Evolutionary conservation across 805 yeast species (phyloP).

Genomic region (Kodamaea neixiangensis): DNA sequence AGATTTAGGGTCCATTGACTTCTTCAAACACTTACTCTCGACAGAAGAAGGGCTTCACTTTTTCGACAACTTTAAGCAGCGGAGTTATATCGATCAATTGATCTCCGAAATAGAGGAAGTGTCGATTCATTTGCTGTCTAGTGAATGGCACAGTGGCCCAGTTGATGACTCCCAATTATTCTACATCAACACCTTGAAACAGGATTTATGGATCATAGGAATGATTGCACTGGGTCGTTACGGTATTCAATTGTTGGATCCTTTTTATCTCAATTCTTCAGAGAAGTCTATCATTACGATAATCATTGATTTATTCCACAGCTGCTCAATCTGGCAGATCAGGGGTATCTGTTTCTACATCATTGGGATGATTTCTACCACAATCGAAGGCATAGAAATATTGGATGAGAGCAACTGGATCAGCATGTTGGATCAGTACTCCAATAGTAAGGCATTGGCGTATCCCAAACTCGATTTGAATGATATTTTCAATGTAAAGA

Average conservation of each 20-base stretch:
- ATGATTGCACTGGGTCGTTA: conserved; percentile 70
- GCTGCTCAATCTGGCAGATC: conserved; percentile 51
- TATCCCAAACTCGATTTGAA: conserved; percentile 15
- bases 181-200: conserved; percentile 48
- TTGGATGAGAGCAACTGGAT: conserved; percentile 81
- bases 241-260: conserved; percentile 56
- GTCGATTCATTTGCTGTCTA: conserved; percentile 15
- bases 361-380: conserved; percentile 70
- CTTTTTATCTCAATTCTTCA: conserved; percentile 25
- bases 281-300: conserved; percentile 38
- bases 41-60: conserved; percentile 78
- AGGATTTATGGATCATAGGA: conserved; percentile 86
- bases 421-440: conserved; percentile 14
- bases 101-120: conserved; percentile 19
- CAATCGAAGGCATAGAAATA: conserved; percentile 80
- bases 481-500: conserved; percentile 20
- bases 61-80: conserved; percentile 43
- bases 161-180: conserved; percentile 29
- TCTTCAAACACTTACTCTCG: conserved; percentile 76
- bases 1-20: conserved; percentile 43
- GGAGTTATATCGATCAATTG: conserved; percentile 46
- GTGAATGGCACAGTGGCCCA: conserved; percentile 8
- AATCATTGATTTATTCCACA: conserved; percentile 44
- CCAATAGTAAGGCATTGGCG: conserved; percentile 15
- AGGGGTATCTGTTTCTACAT: conserved; percentile 78